Percentiles rank a stretch among this genome's conserved stretches.
Conservation (phyloP, 2,329 filamentous ascomycete genomes). For the Pseudopyrenochaeta lycopersici region DNA sequence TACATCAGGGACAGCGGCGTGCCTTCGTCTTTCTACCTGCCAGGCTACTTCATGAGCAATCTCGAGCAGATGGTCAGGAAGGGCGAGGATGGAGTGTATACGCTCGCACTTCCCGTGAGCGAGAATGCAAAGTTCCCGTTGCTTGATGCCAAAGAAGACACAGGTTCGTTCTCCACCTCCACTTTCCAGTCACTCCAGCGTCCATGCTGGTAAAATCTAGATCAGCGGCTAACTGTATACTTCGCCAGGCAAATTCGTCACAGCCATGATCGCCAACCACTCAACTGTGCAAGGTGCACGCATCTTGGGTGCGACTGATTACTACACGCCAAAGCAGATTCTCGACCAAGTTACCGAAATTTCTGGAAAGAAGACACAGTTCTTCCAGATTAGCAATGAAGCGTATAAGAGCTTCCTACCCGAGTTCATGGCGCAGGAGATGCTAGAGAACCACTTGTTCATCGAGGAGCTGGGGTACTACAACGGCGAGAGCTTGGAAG, state of each 20-base stretch:
- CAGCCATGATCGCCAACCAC: constrained; percentile 18
- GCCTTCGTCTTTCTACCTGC: constrained; percentile 58
- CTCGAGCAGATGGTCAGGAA: constrained; percentile 32
- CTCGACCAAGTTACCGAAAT: constrained; percentile 20
- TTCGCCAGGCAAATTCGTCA: constrained; percentile 41
- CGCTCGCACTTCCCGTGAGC: constrained; percentile 12
- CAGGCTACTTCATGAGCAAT: constrained; percentile 66
- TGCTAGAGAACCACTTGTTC: constrained; percentile 64
- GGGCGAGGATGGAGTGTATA: constrained; percentile 25
- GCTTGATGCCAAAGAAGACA: constrained; percentile 54
- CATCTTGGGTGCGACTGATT: constrained; percentile 52
- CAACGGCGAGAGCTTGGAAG: constrained; percentile 54
- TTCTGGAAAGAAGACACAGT: constrained; percentile 42
- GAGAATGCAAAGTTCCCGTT: constrained; percentile 48
- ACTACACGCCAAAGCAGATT: constrained; percentile 34
- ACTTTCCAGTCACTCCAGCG: background rate
- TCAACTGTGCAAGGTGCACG: constrained; percentile 50
- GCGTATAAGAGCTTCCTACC: constrained; percentile 54
- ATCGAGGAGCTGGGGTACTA: constrained; percentile 64
- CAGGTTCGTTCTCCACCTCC: constrained; percentile 48
- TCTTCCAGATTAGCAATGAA: constrained; percentile 27
- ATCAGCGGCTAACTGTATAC: constrained; percentile 30
- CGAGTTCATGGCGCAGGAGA: constrained; percentile 56
- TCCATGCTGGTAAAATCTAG: constrained; percentile 1
- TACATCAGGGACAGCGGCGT: constrained; percentile 58